These are phyloP conservation scores for Arachis stenosperma DNA, from an alignment of 306 rosid species.

Conservation along the genomic window DNA sequence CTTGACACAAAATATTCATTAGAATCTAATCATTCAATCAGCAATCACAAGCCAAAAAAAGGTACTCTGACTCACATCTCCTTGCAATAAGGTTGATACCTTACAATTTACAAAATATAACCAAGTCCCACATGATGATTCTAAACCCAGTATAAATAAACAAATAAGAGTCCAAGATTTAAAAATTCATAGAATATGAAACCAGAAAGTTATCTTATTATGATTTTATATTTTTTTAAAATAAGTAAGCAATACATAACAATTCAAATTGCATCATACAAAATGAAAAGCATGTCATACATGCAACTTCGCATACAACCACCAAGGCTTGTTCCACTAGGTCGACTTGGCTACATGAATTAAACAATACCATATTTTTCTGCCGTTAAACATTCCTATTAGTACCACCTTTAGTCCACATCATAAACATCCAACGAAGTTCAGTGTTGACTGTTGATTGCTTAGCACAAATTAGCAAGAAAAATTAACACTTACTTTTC, in stretches of 20 bases:
- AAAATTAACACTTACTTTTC: slow-evolving; percentile 57
- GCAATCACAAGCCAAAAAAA: slow-evolving; percentile 12
- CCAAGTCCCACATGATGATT: neutral
- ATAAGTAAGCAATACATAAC: slow-evolving; percentile 1
- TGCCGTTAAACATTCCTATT: neutral
- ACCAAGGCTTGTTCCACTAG: neutral
- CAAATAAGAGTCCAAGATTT: slow-evolving; percentile 8
- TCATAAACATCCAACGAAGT: neutral
- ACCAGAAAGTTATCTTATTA: slow-evolving; percentile 13
- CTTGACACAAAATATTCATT: slow-evolving; percentile 50
- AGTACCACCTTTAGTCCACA: neutral
- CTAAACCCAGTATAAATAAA: slow-evolving; percentile 17
- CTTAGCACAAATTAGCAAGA: neutral
- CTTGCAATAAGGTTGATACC: neutral
- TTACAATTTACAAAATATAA: neutral
- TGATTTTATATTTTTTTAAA: too few relatives aligned
- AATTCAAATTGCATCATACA: slow-evolving; percentile 28
- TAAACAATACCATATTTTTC: neutral
- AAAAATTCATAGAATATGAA: slow-evolving; percentile 12
- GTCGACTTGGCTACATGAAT: neutral
- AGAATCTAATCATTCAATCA: slow-evolving; percentile 32
- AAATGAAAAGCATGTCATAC: neutral
- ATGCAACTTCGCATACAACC: neutral
- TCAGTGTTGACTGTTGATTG: too few relatives aligned
- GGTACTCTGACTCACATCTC: slow-evolving; percentile 2